Conservation (phyloP, 495 filamentous ascomycete species). For the Paragyromitra xinjiangensis region DNA sequence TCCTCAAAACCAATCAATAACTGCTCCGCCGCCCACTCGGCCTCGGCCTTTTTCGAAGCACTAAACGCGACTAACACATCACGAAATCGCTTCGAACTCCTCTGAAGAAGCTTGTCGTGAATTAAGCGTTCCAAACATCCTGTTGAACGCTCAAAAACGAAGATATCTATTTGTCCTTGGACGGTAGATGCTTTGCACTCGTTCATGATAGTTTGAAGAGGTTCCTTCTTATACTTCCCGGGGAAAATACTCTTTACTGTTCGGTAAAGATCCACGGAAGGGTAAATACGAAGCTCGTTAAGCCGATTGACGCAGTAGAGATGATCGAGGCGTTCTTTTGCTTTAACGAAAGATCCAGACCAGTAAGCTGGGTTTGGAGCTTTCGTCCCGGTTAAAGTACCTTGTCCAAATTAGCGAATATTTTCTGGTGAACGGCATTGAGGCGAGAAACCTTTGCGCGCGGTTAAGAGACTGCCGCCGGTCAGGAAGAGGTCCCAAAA, state of each 20-base stretch:
- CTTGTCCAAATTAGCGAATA: neutral
- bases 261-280: slow-evolving; percentile 36
- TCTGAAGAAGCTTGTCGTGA: neutral
- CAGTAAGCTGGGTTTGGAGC: slow-evolving; percentile 27
- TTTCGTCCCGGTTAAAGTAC: slow-evolving; percentile 1
- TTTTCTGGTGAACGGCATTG: no score
- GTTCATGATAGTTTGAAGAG: slow-evolving; percentile 11
- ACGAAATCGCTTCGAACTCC: slow-evolving; percentile 33
- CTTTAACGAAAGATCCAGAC: slow-evolving; percentile 13
- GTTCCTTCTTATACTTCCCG: slow-evolving; percentile 11
- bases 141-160: slow-evolving; percentile 21
- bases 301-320: slow-evolving; percentile 31
- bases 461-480: neutral
- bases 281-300: slow-evolving; percentile 14
- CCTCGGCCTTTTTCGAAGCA: neutral
- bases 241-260: slow-evolving; percentile 30
- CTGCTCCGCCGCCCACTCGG: slow-evolving; percentile 21
- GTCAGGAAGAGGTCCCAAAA: slow-evolving; percentile 38
- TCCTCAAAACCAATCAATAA: slow-evolving; percentile 18
- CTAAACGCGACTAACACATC: slow-evolving; percentile 31
- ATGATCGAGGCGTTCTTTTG: slow-evolving; percentile 28
- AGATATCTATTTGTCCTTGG: slow-evolving; percentile 37
- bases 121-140: slow-evolving; percentile 10
- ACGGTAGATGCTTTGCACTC: neutral
- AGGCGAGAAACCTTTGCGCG: slow-evolving; percentile 6